A percentile compares a stretch with the other conserved stretches of the same genome.
These are phyloP conservation scores for Kurtzmaniella fragi DNA, from an alignment of 805 yeast genomes.

Conservation along the genomic window DNA sequence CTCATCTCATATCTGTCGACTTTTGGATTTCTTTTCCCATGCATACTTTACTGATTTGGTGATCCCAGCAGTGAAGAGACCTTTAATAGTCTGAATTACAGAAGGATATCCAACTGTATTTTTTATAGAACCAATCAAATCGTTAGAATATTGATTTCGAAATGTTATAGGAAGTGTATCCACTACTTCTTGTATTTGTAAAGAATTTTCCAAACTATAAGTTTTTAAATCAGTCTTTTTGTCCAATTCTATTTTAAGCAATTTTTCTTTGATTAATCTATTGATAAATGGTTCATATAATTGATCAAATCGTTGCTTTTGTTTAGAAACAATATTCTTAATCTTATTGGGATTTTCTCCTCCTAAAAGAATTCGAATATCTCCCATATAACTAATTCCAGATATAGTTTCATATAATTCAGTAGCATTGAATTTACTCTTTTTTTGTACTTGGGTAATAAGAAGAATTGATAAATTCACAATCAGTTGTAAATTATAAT, in stretches of 20 bases:
- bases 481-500: constrained; percentile 73
- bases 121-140: constrained; percentile 13
- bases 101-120: constrained; percentile 65
- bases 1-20: constrained; percentile 1
- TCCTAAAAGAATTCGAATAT: constrained; percentile 74
- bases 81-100: constrained; percentile 71
- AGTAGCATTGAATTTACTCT: constrained; percentile 45
- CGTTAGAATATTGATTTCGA: constrained; percentile 31
- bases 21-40: constrained; percentile 53
- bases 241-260: neutral
- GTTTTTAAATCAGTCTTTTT: constrained; percentile 2
- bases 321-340: constrained; percentile 76
- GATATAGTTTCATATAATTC: constrained; percentile 75
- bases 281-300: constrained; percentile 68
- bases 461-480: constrained; percentile 62
- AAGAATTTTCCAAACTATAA: constrained; percentile 5
- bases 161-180: constrained; percentile 47
- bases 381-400: constrained; percentile 81
- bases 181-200: constrained; percentile 19
- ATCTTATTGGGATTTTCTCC: constrained; percentile 94
- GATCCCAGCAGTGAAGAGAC: constrained; percentile 83
- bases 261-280: constrained; percentile 28
- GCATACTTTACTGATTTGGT: constrained; percentile 69
- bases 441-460: constrained; percentile 19
- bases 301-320: constrained; percentile 59